Evolutionary conservation across 1,284 basidiomycete genomes (phyloP).

Genomic region (Wolfiporia cocos): DNA sequence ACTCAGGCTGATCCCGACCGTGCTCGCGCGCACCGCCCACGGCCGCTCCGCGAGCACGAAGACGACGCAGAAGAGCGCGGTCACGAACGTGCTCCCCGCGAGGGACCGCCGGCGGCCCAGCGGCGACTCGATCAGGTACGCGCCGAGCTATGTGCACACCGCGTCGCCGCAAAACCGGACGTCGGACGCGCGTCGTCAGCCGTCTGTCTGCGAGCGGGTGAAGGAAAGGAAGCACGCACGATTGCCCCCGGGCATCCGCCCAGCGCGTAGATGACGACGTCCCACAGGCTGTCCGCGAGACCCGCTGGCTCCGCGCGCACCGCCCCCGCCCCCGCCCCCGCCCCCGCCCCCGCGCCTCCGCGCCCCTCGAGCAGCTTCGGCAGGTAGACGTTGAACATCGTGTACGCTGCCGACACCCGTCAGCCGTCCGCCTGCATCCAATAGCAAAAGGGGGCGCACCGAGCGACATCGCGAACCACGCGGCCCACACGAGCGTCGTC

Average conservation of each 20-base stretch:
- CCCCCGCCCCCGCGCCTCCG: constrained; percentile 22
- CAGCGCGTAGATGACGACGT: constrained; percentile 77
- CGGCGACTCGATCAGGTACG: constrained; percentile 78
- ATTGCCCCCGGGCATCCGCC: constrained; percentile 87
- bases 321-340: too few species aligned
- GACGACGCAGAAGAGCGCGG: constrained; percentile 70
- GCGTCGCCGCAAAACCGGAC: too few species aligned
- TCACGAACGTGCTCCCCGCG: constrained; percentile 77
- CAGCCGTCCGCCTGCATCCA: constrained; percentile 1
- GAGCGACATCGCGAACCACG: constrained; percentile 79
- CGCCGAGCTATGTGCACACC: constrained; percentile 86
- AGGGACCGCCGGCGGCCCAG: constrained; percentile 79
- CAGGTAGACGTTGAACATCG: constrained; percentile 96
- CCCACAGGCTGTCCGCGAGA: constrained; percentile 69
- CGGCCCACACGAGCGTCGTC: constrained; percentile 79
- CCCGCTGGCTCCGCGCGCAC: constrained; percentile 32
- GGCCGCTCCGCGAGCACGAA: constrained; percentile 64
- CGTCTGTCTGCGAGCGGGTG: background rate
- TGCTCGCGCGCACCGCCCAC: constrained; percentile 67
- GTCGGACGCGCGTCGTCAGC: too few species aligned
- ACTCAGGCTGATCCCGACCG: constrained; percentile 77
- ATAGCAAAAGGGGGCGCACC: constrained; percentile 41
- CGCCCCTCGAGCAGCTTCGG: constrained; percentile 82
- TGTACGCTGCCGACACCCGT: constrained; percentile 57
- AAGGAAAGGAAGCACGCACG: constrained; percentile 39